A percentile compares a stretch with the other conserved stretches of the same genome.
Evolutionary conservation across 2,329 filamentous ascomycete genomes (phyloP).

Genomic region (Pestalotiopsis sp.): DNA sequence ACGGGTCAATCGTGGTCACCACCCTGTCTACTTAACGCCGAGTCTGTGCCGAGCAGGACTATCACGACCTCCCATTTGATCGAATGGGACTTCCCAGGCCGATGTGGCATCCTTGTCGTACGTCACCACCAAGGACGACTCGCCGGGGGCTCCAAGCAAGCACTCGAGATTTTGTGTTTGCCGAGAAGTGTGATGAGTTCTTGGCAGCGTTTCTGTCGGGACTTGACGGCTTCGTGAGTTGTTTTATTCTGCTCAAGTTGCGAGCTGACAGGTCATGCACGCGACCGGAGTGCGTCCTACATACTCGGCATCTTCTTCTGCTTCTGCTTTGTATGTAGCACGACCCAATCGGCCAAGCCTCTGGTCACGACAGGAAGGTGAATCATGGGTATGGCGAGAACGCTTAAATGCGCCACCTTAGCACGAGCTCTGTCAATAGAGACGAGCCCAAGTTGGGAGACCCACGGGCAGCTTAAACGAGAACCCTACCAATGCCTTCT

Average conservation of each 20-base stretch:
- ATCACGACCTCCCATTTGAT: not conserved
- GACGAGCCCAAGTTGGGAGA: not conserved
- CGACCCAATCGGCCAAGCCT: not conserved
- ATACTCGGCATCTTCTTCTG: not conserved
- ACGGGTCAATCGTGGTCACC: not conserved
- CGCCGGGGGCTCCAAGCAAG: not conserved
- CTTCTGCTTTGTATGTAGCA: not conserved
- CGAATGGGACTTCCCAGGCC: not conserved
- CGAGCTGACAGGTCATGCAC: not conserved
- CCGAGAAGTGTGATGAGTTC: not conserved
- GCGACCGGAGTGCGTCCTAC: not conserved
- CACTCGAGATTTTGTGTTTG: not conserved
- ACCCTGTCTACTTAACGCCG: not conserved
- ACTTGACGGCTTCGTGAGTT: not conserved
- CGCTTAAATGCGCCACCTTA: conserved; percentile 10
- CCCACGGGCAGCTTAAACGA: not conserved
- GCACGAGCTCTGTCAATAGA: not conserved
- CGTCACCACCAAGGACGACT: not conserved
- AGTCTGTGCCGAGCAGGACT: conserved; percentile 1
- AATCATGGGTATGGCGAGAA: conserved; percentile 4
- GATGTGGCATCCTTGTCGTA: conserved; percentile 1
- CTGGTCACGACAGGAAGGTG: not conserved
- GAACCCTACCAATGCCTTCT: not conserved
- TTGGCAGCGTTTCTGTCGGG: not conserved
- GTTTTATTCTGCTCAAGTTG: not conserved